Evolutionary conservation across 371 early-diverging fungal genomes (phyloP), one percentile per base, ranked within the genome.

Genomic region (Zopfochytrium polystomum): DNA sequence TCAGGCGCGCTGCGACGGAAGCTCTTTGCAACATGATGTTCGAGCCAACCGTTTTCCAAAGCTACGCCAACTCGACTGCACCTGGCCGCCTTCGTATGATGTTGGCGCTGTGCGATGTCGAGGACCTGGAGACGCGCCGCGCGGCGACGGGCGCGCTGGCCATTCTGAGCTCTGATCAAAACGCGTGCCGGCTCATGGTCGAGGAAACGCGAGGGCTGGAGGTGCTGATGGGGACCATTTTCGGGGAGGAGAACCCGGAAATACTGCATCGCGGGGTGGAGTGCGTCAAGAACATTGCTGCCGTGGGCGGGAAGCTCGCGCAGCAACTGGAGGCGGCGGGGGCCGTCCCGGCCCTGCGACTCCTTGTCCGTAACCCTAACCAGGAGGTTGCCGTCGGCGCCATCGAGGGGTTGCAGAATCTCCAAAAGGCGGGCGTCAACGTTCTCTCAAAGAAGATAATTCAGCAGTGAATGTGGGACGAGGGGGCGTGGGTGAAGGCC

Each of bases 1-100:
- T 96, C 4, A 88, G 89, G n/a, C 83, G 96, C 1, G 94, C 97
- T 0, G 93, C 96, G 1, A 90, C 93, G 1, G 97, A 96, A 70
- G 80, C 88, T 26, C 68, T 95, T 0, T 95, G 96, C 74, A 96
- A 96, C 76, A 87, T 95, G 91, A 86, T 93, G 55, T 87, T 87
- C 65, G 85, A 84, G 53, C 85, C 83, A 15, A 76, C 80, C 0
- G 93, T 92, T n/a, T 91, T 87, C 76, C 85, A 85, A 45, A 59
- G 73, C 1, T 95, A 90, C 47, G 58, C 23, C 22, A 57, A 57
- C 55, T 5, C 63, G 22, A 52, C 55, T 0, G 60, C 59, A 23
- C 25, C 67, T 25, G 44, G 65, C 26, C 23, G 81, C 34, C 76
- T 94, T 46, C 84, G 89, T 42, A 68, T 95, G 32, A 68, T 94